A percentile compares a stretch with the other conserved stretches of the same genome.
phyloP scores from a whole-genome alignment of 768 basidiomycete species.

The Tulasnella sp. region DNA sequence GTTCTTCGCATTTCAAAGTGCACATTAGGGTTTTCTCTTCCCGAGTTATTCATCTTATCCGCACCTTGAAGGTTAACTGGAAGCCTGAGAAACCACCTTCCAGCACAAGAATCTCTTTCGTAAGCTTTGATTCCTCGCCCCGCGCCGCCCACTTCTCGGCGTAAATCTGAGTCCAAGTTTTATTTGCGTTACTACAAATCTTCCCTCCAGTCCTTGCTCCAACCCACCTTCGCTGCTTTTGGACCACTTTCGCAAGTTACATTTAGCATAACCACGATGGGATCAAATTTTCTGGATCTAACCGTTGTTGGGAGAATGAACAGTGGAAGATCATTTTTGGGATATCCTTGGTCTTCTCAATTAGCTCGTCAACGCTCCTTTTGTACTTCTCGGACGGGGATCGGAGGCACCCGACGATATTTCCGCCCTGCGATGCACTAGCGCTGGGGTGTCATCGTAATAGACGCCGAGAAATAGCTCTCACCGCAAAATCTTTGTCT shows the following conservation, averaged over 20 bases:
- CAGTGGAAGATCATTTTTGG: constrained; percentile 70
- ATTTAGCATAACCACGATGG: constrained; percentile 13
- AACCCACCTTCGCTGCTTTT: constrained; percentile 57
- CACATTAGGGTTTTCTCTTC: neutral
- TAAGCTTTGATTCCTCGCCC: constrained; percentile 28
- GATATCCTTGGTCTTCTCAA: constrained; percentile 49
- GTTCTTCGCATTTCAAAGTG: constrained; percentile 30
- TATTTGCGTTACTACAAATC: neutral
- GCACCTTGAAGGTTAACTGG: constrained; percentile 42
- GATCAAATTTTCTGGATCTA: constrained; percentile 24
- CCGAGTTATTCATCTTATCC: no score
- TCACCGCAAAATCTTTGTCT: constrained; percentile 56
- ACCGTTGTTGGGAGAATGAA: constrained; percentile 66
- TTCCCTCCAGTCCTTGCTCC: neutral
- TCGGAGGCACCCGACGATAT: constrained; percentile 57
- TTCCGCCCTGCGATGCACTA: constrained; percentile 42
- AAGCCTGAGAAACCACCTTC: constrained; percentile 64
- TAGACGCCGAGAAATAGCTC: neutral
- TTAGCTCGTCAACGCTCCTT: constrained; percentile 44
- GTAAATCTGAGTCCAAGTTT: constrained; percentile 54
- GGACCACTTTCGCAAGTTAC: constrained; percentile 48
- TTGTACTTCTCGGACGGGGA: constrained; percentile 53
- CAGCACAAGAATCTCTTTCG: constrained; percentile 53
- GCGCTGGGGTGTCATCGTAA: neutral
- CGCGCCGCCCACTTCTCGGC: constrained; percentile 43